phyloP scores from a whole-genome alignment of 179 eudicot species.

The Patellifolia procumbens region DNA sequence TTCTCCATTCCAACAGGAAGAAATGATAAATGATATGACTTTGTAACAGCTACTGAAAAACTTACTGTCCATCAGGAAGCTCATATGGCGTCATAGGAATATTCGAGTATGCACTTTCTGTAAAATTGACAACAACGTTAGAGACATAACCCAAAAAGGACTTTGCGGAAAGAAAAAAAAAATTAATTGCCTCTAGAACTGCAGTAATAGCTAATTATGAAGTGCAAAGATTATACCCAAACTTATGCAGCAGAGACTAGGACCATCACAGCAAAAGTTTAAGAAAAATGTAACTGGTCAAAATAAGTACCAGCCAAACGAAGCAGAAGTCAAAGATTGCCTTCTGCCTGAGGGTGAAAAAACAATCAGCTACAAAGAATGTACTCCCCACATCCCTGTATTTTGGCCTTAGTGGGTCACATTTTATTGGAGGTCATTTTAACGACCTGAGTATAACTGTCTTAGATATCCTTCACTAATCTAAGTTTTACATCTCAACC shows the following conservation, averaged over 20 bases:
- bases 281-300: background rate
- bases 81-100: constrained; percentile 97
- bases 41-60: constrained; percentile 26
- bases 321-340: background rate
- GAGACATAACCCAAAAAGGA: background rate
- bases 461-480: background rate
- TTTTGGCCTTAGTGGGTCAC: background rate
- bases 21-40: background rate
- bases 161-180: background rate
- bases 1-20: constrained; percentile 1
- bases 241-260: background rate
- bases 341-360: background rate
- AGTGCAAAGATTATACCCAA: background rate
- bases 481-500: background rate
- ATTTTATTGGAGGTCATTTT: background rate
- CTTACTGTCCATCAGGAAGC: constrained; percentile 99
- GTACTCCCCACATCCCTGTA: background rate
- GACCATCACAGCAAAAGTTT: background rate
- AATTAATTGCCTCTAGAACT: background rate
- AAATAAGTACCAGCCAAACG: background rate
- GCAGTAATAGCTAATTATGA: background rate
- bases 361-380: background rate
- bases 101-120: constrained; percentile 86
- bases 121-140: constrained; percentile 3
- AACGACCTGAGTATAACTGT: background rate